A percentile compares a stretch with the other conserved stretches of the same genome.
Conservation (phyloP, 495 filamentous ascomycete species). For the Cladorrhinum samala region DNA sequence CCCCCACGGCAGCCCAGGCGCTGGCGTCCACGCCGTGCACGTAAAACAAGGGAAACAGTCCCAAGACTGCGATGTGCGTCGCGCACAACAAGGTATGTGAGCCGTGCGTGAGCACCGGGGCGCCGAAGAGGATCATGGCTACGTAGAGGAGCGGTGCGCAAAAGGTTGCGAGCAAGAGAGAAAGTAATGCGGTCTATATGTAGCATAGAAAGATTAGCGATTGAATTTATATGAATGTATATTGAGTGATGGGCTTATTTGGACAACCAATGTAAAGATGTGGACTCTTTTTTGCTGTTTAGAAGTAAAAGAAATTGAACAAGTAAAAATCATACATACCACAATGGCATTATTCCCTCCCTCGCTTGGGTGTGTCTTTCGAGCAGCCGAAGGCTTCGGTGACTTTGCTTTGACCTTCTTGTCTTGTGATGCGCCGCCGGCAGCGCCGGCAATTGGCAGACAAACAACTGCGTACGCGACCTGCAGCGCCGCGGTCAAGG, state of each 20-base stretch:
- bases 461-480: conserved; percentile 62
- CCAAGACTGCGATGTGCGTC: conserved; percentile 72
- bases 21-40: conserved; percentile 68
- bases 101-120: conserved; percentile 78
- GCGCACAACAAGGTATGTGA: conserved; percentile 71
- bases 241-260: too few species aligned
- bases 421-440: conserved; percentile 27
- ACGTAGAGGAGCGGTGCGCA: conserved; percentile 56
- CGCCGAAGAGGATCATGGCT: conserved; percentile 79
- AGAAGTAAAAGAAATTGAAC: too few species aligned
- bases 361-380: too few species aligned
- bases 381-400: conserved; percentile 27
- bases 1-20: conserved; percentile 67
- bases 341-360: conserved; percentile 25
- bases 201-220: conserved; percentile 5
- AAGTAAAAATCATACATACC: conserved; percentile 22
- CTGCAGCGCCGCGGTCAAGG: conserved; percentile 60
- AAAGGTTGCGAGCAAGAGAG: conserved; percentile 52
- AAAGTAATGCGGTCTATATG: conserved; percentile 54
- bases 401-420: conserved; percentile 19
- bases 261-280: too few species aligned
- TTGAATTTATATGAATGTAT: too few species aligned
- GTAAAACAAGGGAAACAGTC: conserved; percentile 70
- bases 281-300: background rate
- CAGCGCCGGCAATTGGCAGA: conserved; percentile 59